phyloP scores from a whole-genome alignment of 1,284 basidiomycete genomes.

The Malassezia obtusa region DNA sequence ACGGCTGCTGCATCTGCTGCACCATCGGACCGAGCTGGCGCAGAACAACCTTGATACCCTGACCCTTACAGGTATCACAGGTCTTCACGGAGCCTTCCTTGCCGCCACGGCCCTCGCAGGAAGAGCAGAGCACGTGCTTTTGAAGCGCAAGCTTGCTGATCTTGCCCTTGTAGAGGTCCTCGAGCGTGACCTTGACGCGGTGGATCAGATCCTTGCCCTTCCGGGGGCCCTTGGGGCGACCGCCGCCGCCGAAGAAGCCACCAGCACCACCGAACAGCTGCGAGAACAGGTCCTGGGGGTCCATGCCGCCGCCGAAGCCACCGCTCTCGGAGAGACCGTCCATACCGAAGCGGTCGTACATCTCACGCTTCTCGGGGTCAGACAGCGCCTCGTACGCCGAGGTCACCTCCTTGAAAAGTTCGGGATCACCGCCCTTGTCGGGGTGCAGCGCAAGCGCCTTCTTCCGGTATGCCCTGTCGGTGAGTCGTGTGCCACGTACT shows the following conservation, averaged over 20 bases:
- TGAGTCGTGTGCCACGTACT: slow-evolving; percentile 26
- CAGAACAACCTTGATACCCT: slow-evolving; percentile 80
- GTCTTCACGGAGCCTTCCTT: slow-evolving; percentile 86
- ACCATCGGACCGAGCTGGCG: slow-evolving; percentile 99
- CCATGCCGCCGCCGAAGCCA: slow-evolving; percentile 70
- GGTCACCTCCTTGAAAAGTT: slow-evolving; percentile 94
- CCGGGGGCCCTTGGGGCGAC: slow-evolving; percentile 68
- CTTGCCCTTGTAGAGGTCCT: slow-evolving; percentile 98
- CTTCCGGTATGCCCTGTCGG: slow-evolving; percentile 29
- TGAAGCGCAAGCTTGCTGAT: slow-evolving; percentile 94
- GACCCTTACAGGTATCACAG: slow-evolving; percentile 73
- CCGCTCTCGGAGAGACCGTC: slow-evolving; percentile 66
- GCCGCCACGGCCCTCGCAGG: slow-evolving; percentile 91
- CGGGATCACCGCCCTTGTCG: slow-evolving; percentile 90
- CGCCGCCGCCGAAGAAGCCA: slow-evolving; percentile 56
- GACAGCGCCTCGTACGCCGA: slow-evolving; percentile 93
- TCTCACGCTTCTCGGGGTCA: slow-evolving; percentile 62
- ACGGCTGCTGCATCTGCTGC: slow-evolving; percentile 93
- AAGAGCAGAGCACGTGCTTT: slow-evolving; percentile 82
- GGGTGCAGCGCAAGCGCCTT: slow-evolving; percentile 57
- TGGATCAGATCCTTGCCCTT: slow-evolving; percentile 98
- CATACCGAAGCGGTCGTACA: slow-evolving; percentile 85
- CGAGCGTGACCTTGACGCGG: slow-evolving; percentile 85
- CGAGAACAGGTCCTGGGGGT: slow-evolving; percentile 93
- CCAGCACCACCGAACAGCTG: slow-evolving; percentile 77